Conservation (phyloP, 169 alveolate genomes). For the Eimeria maxima region DNA sequence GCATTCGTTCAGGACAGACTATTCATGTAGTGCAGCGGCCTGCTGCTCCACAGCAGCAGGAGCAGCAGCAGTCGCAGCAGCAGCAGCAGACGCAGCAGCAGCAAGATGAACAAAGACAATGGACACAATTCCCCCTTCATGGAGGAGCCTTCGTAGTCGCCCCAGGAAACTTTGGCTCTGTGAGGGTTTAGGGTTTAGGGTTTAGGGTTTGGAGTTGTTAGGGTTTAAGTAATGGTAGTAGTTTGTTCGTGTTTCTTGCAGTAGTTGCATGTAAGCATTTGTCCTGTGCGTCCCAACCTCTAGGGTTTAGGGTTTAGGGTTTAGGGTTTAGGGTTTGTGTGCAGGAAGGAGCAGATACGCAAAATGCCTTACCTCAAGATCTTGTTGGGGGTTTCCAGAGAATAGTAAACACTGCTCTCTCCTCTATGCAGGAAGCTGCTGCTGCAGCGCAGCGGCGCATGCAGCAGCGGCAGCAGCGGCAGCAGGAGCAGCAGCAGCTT, state of each 20-base stretch:
- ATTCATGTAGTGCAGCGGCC: conserved; percentile 69
- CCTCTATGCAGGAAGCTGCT: conserved; percentile 45
- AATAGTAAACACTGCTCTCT: neutral
- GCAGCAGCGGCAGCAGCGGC: conserved; percentile 31
- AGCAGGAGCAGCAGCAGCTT: conserved; percentile 44
- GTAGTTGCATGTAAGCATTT: neutral
- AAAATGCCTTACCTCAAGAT: neutral
- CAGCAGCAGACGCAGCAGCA: conserved; percentile 22
- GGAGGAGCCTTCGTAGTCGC: conserved; percentile 65
- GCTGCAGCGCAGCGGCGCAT: conserved; percentile 33
- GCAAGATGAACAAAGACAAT: conserved; percentile 10
- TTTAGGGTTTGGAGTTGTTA: conserved; percentile 2
- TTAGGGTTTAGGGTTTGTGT: conserved; percentile 11
- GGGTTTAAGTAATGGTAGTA: too few species aligned
- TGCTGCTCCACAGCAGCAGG: neutral
- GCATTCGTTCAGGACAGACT: conserved; percentile 44
- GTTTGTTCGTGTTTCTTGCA: neutral
- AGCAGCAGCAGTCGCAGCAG: conserved; percentile 29
- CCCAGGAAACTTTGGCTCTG: neutral
- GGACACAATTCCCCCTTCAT: conserved; percentile 64
- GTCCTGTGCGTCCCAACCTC: neutral
- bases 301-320: conserved; percentile 40
- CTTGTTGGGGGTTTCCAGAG: neutral
- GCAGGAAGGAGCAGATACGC: neutral
- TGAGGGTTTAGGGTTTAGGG: conserved; percentile 39